Conservation (phyloP, 2,329 filamentous ascomycete species). For the Diaporthe caulivora region DNA sequence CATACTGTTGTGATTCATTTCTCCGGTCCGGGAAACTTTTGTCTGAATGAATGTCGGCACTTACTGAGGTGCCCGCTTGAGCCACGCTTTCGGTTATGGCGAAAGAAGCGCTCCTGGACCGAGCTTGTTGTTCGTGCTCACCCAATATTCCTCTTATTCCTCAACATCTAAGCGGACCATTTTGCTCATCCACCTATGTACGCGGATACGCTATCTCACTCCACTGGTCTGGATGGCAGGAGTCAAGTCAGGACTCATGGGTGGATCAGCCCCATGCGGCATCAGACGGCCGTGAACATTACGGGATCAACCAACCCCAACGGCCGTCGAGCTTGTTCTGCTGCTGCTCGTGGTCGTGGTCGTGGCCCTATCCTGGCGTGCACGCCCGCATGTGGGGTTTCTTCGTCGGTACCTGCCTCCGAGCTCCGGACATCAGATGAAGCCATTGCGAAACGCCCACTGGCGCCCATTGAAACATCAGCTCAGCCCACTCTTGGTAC, state of each 20-base stretch:
- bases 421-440: slow-evolving; percentile 35
- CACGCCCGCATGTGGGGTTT: not conserved
- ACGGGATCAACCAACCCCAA: not conserved
- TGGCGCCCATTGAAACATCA: slow-evolving; percentile 25
- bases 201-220: not conserved
- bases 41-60: not conserved
- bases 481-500: not conserved
- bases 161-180: too few relatives aligned
- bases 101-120: not conserved
- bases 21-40: not conserved
- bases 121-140: not conserved
- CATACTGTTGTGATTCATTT: slow-evolving; percentile 1
- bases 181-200: not conserved
- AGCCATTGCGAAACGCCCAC: slow-evolving; percentile 37
- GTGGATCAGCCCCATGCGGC: not conserved
- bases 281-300: slow-evolving; percentile 11
- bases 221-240: not conserved
- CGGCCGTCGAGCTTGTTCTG: slow-evolving; percentile 1
- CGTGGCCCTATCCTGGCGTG: not conserved
- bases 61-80: not conserved
- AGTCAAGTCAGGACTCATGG: not conserved
- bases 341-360: not conserved
- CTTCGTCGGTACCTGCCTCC: not conserved
- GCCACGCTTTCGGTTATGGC: too few relatives aligned
- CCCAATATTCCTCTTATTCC: not conserved